Conservation (phyloP, 2,329 filamentous ascomycete genomes). For the Aspergillus fischeri region DNA sequence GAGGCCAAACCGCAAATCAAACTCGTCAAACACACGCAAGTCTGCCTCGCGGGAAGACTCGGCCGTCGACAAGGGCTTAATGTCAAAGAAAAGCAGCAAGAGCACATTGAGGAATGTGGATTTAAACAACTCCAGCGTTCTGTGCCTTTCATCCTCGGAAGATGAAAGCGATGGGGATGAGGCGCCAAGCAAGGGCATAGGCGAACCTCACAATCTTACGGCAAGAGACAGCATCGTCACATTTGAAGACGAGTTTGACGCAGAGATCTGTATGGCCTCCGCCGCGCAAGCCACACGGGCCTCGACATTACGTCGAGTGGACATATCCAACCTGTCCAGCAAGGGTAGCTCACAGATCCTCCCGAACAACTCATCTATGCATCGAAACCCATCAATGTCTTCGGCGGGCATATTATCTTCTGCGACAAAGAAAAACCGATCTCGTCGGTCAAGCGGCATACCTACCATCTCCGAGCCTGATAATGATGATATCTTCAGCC, state of each 20-base stretch:
- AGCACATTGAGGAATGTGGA: constrained; percentile 37
- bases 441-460: constrained; percentile 28
- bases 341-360: constrained; percentile 22
- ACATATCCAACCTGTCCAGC: constrained; percentile 23
- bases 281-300: constrained; percentile 32
- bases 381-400: constrained; percentile 23
- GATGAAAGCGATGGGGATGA: constrained; percentile 39
- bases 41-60: constrained; percentile 11
- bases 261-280: constrained; percentile 42
- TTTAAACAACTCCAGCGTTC: constrained; percentile 43
- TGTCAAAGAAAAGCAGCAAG: constrained; percentile 38
- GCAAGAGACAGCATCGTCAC: constrained; percentile 38
- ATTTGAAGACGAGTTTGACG: constrained; percentile 34
- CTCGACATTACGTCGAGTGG: constrained; percentile 24
- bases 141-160: constrained; percentile 49
- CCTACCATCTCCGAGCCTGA: constrained; percentile 34
- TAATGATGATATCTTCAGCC: constrained; percentile 20
- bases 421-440: constrained; percentile 20
- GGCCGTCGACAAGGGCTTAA: constrained; percentile 16
- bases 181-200: constrained; percentile 12
- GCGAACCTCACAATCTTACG: constrained; percentile 7
- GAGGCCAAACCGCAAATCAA: constrained; percentile 12
- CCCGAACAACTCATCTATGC: constrained; percentile 14
- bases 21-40: constrained; percentile 17
- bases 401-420: constrained; percentile 26